phyloP scores from a whole-genome alignment of 805 yeast genomes.

The Ogataea trehaloabstinens region DNA sequence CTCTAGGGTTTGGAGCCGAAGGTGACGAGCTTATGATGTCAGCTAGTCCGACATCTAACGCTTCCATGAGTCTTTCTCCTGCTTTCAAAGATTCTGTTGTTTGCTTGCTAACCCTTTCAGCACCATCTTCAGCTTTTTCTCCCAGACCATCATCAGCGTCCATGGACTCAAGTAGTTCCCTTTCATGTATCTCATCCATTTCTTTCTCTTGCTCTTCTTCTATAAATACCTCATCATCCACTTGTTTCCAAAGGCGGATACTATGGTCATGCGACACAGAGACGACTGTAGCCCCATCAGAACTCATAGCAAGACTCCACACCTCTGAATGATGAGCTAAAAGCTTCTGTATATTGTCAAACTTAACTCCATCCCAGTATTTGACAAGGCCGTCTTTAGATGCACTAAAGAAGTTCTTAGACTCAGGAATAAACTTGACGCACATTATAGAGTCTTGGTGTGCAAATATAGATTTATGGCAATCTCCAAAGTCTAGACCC shows the following conservation, averaged over 20 bases:
- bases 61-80: conserved; percentile 90
- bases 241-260: conserved; percentile 88
- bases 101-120: conserved; percentile 69
- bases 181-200: conserved; percentile 87
- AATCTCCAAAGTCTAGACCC: conserved; percentile 99
- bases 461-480: conserved; percentile 94
- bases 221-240: conserved; percentile 91
- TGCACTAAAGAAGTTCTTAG: conserved; percentile 85
- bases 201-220: conserved; percentile 97
- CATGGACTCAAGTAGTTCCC: conserved; percentile 67
- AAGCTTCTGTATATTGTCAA: conserved; percentile 86
- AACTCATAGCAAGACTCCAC: conserved; percentile 84
- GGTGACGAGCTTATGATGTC: conserved; percentile 54
- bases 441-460: conserved; percentile 95
- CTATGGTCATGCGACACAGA: conserved; percentile 92
- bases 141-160: conserved; percentile 48
- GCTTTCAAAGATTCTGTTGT: conserved; percentile 91
- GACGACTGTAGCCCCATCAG: conserved; percentile 67
- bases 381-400: conserved; percentile 87
- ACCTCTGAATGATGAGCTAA: conserved; percentile 89
- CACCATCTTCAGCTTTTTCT: conserved; percentile 50
- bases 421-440: conserved; percentile 78
- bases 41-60: conserved; percentile 75
- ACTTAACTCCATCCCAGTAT: conserved; percentile 98
- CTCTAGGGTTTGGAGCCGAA: conserved; percentile 51